phyloP scores from a whole-genome alignment of 2,329 filamentous ascomycete genomes.

The Metarhizium anisopliae region DNA sequence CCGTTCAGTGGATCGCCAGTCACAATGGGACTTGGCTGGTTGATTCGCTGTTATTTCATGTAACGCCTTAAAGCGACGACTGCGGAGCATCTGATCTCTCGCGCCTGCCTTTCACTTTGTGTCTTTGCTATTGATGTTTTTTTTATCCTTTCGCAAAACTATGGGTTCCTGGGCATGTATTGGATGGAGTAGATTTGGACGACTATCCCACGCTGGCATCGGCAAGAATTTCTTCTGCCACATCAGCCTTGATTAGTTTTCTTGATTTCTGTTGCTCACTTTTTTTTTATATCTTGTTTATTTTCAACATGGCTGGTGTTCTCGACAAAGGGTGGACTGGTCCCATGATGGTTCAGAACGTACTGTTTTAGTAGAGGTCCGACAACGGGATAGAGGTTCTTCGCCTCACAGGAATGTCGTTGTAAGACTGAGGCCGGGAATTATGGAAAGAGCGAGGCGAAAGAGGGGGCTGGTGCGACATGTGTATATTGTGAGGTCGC shows the following conservation, averaged over 20 bases:
- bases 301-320: neutral
- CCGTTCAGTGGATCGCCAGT: neutral
- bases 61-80: neutral
- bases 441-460: neutral
- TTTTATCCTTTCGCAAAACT: slow-evolving; percentile 3
- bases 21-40: neutral
- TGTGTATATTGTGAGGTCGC: neutral
- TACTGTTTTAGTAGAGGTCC: neutral
- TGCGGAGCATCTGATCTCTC: neutral
- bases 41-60: neutral
- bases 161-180: slow-evolving; percentile 26
- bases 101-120: neutral
- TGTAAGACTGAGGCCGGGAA: neutral
- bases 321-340: neutral
- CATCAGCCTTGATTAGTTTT: slow-evolving; percentile 13
- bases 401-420: neutral
- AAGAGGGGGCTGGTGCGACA: neutral
- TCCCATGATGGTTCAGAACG: neutral
- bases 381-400: neutral
- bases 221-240: slow-evolving; percentile 5
- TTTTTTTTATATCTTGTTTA: slow-evolving; percentile 6
- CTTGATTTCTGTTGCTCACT: slow-evolving; percentile 6
- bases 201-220: slow-evolving; percentile 12
- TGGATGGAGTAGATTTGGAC: slow-evolving; percentile 33
- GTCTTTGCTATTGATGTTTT: slow-evolving; percentile 15